These are phyloP conservation scores for Viridothelium virens DNA, from an alignment of 495 filamentous ascomycete species.

Conservation along the genomic window DNA sequence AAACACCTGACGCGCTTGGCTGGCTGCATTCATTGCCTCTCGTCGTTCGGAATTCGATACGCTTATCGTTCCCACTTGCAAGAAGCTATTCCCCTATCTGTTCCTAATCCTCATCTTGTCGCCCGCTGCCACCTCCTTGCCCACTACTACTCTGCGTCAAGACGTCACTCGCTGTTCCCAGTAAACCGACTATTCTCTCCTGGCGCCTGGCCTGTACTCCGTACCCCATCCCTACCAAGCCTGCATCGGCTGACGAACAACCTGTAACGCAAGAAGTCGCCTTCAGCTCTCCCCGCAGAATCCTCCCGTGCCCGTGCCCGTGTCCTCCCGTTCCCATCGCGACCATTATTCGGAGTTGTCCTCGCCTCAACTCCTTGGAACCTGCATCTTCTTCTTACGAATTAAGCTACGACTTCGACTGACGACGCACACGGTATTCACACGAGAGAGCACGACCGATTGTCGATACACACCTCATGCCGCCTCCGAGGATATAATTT, in stretches of 20 bases:
- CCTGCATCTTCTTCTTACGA: background rate
- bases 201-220: background rate
- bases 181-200: background rate
- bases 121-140: too few relatives aligned
- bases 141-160: too few relatives aligned
- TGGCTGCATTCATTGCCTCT: too few relatives aligned
- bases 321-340: background rate
- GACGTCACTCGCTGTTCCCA: too few relatives aligned
- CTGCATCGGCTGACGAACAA: slow-evolving; percentile 1
- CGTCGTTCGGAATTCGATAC: too few relatives aligned
- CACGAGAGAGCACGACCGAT: background rate
- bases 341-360: background rate
- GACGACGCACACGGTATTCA: background rate
- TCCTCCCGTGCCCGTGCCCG: background rate
- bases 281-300: background rate
- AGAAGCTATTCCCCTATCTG: too few relatives aligned
- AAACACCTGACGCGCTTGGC: too few relatives aligned
- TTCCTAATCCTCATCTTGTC: too few relatives aligned
- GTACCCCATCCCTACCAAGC: background rate
- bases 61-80: too few relatives aligned
- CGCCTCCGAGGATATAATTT: background rate
- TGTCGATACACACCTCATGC: background rate
- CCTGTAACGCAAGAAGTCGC: background rate
- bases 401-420: background rate
- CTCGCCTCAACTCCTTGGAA: background rate